Conservation (phyloP, 2,329 filamentous ascomycete genomes). For the Pseudocercospora fuligena region DNA sequence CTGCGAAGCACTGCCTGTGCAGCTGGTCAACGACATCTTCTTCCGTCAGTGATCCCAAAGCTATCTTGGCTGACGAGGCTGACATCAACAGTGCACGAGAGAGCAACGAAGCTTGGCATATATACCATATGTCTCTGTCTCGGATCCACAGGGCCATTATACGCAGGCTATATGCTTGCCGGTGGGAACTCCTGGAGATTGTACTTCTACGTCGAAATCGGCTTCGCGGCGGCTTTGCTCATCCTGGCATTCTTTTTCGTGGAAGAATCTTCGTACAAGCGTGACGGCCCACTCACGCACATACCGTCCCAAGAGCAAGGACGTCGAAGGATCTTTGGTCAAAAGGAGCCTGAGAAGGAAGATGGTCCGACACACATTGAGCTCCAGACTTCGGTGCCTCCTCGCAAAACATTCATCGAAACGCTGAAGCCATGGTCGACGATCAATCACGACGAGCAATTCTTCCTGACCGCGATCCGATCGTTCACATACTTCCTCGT, state of each 20-base stretch:
- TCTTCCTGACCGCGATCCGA: slow-evolving; percentile 43
- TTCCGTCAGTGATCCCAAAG: slow-evolving; percentile 35
- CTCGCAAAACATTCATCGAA: slow-evolving; percentile 37
- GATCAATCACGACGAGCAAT: slow-evolving; percentile 41
- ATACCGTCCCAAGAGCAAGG: neutral
- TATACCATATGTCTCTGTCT: slow-evolving; percentile 65
- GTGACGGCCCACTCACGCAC: slow-evolving; percentile 22
- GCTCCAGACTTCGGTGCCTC: slow-evolving; percentile 31
- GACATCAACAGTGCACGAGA: slow-evolving; percentile 45
- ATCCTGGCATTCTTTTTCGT: slow-evolving; percentile 62
- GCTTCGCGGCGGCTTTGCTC: slow-evolving; percentile 53
- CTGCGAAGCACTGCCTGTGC: slow-evolving; percentile 53
- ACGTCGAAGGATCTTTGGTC: neutral
- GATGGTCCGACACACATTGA: slow-evolving; percentile 32
- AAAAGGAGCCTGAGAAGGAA: slow-evolving; percentile 23
- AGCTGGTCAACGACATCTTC: slow-evolving; percentile 56
- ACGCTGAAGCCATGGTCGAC: slow-evolving; percentile 42
- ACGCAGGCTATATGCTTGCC: slow-evolving; percentile 65
- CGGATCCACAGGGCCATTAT: slow-evolving; percentile 61
- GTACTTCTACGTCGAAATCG: slow-evolving; percentile 66
- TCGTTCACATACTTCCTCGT: slow-evolving; percentile 46
- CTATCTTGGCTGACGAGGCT: neutral
- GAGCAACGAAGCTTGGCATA: slow-evolving; percentile 59
- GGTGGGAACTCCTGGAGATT: slow-evolving; percentile 62
- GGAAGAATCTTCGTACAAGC: slow-evolving; percentile 62